These are phyloP conservation scores for Mucor velutinosus DNA, from an alignment of 371 early-diverging fungal genomes.

Conservation along the genomic window DNA sequence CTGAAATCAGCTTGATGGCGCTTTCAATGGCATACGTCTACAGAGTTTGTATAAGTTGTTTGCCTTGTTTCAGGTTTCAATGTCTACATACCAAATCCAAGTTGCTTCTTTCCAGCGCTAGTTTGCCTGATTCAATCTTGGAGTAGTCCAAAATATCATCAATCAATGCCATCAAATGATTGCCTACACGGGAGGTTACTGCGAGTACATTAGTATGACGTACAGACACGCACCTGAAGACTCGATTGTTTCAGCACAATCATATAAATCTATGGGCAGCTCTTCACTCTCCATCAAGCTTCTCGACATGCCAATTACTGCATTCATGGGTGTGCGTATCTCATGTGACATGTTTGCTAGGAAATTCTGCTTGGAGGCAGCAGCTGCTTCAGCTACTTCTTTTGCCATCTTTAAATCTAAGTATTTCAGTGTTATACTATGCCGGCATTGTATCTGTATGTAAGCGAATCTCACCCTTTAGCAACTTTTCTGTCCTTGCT, in stretches of 20 bases:
- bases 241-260: constrained; percentile 51
- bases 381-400: constrained; percentile 57
- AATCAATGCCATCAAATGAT: constrained; percentile 21
- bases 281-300: constrained; percentile 49
- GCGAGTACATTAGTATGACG: too few relatives aligned
- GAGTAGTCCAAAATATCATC: constrained; percentile 55
- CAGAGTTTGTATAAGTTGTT: background rate
- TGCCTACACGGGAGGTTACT: constrained; percentile 24
- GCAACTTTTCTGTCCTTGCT: constrained; percentile 38
- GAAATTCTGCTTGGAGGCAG: constrained; percentile 56
- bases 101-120: constrained; percentile 33
- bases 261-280: constrained; percentile 53
- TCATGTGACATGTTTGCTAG: constrained; percentile 68
- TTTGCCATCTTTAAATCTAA: constrained; percentile 52
- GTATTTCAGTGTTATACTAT: background rate
- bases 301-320: constrained; percentile 63
- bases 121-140: constrained; percentile 53
- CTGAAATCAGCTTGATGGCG: constrained; percentile 19
- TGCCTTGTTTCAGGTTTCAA: background rate
- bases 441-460: background rate
- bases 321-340: constrained; percentile 56
- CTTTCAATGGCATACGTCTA: constrained; percentile 25
- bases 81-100: constrained; percentile 14
- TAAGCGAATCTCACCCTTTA: constrained; percentile 24
- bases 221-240: constrained; percentile 10